Evolutionary conservation across 2,329 filamentous ascomycete species (phyloP).

Genomic region (Xylariaceae sp.): DNA sequence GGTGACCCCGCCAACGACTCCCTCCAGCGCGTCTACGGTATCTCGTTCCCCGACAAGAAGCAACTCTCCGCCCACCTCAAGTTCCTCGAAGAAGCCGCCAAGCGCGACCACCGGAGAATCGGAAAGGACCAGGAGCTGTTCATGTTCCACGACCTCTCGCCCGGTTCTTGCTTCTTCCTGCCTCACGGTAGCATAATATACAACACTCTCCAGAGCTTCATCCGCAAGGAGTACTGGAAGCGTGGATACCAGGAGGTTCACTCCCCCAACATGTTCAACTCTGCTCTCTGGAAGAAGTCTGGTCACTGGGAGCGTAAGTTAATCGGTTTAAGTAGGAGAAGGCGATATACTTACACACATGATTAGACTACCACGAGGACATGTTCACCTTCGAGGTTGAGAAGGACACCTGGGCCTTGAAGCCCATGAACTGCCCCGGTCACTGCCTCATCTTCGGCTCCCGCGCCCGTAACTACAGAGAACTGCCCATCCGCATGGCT

Average conservation of each 20-base stretch:
- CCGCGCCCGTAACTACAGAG: slow-evolving; percentile 67
- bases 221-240: slow-evolving; percentile 85
- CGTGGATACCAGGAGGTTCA: slow-evolving; percentile 93
- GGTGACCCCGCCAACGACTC: slow-evolving; percentile 92
- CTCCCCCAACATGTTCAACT: slow-evolving; percentile 94
- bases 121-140: slow-evolving; percentile 95
- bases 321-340: too few species aligned
- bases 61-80: slow-evolving; percentile 87
- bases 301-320: slow-evolving; percentile 72
- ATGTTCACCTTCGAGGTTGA: slow-evolving; percentile 62
- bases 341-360: slow-evolving; percentile 1
- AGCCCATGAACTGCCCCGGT: slow-evolving; percentile 91
- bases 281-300: slow-evolving; percentile 86
- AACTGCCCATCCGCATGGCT: slow-evolving; percentile 77
- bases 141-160: slow-evolving; percentile 93
- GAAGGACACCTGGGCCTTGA: slow-evolving; percentile 70
- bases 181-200: slow-evolving; percentile 92
- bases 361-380: slow-evolving; percentile 64
- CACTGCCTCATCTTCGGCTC: slow-evolving; percentile 81
- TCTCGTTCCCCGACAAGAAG: slow-evolving; percentile 95
- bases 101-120: slow-evolving; percentile 90
- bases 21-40: slow-evolving; percentile 91
- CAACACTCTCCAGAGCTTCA: slow-evolving; percentile 76
- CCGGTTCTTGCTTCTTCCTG: slow-evolving; percentile 86
- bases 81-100: slow-evolving; percentile 95